Base-by-base conservation (phyloP, 306 rosid genomes). In the Pueraria montana region DNA sequence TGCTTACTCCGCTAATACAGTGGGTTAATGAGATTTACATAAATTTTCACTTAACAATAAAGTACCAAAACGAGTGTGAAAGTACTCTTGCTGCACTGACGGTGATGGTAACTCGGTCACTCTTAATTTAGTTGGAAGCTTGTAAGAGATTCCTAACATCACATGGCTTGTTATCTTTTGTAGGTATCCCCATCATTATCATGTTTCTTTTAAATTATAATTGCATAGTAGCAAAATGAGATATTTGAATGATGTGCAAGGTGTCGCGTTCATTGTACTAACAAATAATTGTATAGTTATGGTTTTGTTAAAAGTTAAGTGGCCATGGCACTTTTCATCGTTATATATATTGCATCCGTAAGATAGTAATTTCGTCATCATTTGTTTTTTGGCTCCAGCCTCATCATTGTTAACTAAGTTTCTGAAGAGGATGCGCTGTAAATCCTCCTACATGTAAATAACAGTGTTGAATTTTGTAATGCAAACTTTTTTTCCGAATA, bases 191-290 rank as follows among this genome's bases (percentile, higher is more conserved):
- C 20, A 8, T 30, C 40, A 10, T 38, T 56, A n/a, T 70, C 76
- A 21, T 66, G 46, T 20, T 43, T 36, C 83, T 67, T 17, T 11
- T 1, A 34, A 17, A 4, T 65, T 38, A 66, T 69, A 43, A 11
- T 79, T 69, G 76, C 58, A 7, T 6, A 64, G 53, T 30, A 7
- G n/a, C 40, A 69, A 56, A 80, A 26, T 80, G 11, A 68, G 58
- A 17, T 3, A 79, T 40, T 79, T 55, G 59, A 70, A 69, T 56
- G 11, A 49, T 14, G 48, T 49, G 16, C 14, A 78, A 49, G 38
- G 65, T 66, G 82, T 26, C 23, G 43, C 11, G 42, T 50, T 18
- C 75, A 34, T 65, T 40, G 76, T 14, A 4, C 67, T 4, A 48
- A 27, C 55, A 18, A 64, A 32, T 78, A 48, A 48, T 78, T n/a